A percentile compares a stretch with the other conserved stretches of the same genome.
Conservation (phyloP, 768 basidiomycete genomes). For the Tylopilus sp. region DNA sequence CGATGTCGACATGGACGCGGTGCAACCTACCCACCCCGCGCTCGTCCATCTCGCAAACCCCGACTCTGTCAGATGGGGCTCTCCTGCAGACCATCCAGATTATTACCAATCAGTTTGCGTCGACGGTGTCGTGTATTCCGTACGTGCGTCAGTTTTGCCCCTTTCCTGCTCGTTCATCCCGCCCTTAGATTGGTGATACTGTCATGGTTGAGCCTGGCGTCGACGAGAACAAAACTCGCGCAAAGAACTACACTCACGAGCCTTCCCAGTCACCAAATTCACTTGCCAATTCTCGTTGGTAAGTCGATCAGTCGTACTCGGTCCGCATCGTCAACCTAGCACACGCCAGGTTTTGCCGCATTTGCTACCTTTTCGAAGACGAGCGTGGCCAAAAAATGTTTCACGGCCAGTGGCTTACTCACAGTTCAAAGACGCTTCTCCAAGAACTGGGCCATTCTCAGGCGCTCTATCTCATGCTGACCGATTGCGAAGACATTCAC, state of each 20-base stretch:
- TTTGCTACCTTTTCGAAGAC: slow-evolving; percentile 58
- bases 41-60: slow-evolving; percentile 32
- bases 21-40: slow-evolving; percentile 7
- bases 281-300: slow-evolving; percentile 63
- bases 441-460: slow-evolving; percentile 66
- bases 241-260: slow-evolving; percentile 37
- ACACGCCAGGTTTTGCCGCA: slow-evolving; percentile 62
- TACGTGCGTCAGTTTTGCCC: slow-evolving; percentile 26
- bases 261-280: slow-evolving; percentile 49
- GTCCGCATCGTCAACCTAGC: background rate
- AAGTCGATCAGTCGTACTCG: slow-evolving; percentile 14
- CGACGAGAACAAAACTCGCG: slow-evolving; percentile 42
- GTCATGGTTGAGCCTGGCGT: slow-evolving; percentile 61
- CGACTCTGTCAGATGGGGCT: slow-evolving; percentile 33
- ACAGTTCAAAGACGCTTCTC: slow-evolving; percentile 59
- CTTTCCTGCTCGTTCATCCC: slow-evolving; percentile 8
- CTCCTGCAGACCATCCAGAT: slow-evolving; percentile 18
- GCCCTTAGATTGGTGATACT: slow-evolving; percentile 54
- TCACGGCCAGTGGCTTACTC: slow-evolving; percentile 70
- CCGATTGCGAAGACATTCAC: slow-evolving; percentile 53
- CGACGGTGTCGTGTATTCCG: slow-evolving; percentile 57
- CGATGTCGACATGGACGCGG: slow-evolving; percentile 23
- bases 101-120: slow-evolving; percentile 48
- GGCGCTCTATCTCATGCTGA: slow-evolving; percentile 50
- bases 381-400: slow-evolving; percentile 44